Evolutionary conservation across 805 yeast species (phyloP).

Genomic region (Yamadazyma takamatsuzukensis): DNA sequence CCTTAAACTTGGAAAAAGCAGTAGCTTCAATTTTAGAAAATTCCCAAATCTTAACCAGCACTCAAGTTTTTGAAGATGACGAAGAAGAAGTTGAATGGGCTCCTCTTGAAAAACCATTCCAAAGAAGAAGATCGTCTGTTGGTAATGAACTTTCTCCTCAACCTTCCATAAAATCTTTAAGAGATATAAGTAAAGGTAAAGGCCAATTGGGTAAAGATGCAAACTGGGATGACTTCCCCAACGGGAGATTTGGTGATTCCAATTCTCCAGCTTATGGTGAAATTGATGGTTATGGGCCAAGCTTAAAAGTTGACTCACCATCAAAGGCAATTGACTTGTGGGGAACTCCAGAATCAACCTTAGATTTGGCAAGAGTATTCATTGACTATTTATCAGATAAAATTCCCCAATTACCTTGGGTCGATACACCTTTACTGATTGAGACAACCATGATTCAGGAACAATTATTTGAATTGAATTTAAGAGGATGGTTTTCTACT

Average conservation of each 20-base stretch:
- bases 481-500: slow-evolving; percentile 73
- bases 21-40: slow-evolving; percentile 77
- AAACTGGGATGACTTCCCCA: slow-evolving; percentile 96
- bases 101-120: slow-evolving; percentile 3
- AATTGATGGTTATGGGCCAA: slow-evolving; percentile 95
- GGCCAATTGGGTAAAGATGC: slow-evolving; percentile 86
- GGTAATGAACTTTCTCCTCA: slow-evolving; percentile 32
- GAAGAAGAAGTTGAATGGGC: slow-evolving; percentile 10
- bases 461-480: slow-evolving; percentile 75
- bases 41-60: slow-evolving; percentile 49
- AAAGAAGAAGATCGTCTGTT: slow-evolving; percentile 35
- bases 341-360: slow-evolving; percentile 66
- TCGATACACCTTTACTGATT: slow-evolving; percentile 77
- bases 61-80: slow-evolving; percentile 15
- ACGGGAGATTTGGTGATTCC: slow-evolving; percentile 94
- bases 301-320: slow-evolving; percentile 65
- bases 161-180: slow-evolving; percentile 37
- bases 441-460: slow-evolving; percentile 94
- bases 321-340: slow-evolving; percentile 67
- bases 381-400: slow-evolving; percentile 70
- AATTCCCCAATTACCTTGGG: slow-evolving; percentile 85
- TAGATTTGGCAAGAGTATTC: slow-evolving; percentile 66
- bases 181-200: slow-evolving; percentile 79
- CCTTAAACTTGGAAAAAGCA: slow-evolving; percentile 88
- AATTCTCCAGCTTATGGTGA: slow-evolving; percentile 97